phyloP scores from a whole-genome alignment of 2,329 filamentous ascomycete genomes.

The Ophiostoma sp. region DNA sequence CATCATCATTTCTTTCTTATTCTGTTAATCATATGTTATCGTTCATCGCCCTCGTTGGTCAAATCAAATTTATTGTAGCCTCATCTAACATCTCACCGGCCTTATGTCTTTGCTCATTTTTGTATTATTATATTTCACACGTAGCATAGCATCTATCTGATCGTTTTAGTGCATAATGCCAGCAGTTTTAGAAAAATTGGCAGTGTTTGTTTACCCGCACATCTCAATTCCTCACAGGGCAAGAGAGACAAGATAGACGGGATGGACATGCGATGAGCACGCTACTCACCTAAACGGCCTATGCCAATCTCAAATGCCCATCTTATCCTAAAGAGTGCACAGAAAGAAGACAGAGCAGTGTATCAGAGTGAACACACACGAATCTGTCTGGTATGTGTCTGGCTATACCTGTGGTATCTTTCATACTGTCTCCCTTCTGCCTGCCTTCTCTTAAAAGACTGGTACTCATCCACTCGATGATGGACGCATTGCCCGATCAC shows the following conservation, averaged over 20 bases:
- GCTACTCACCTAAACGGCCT: not conserved
- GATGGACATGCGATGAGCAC: not conserved
- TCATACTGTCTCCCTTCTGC: not conserved
- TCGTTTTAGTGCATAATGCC: not conserved
- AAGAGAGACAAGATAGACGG: not conserved
- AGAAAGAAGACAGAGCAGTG: not conserved
- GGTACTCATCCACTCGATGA: not conserved
- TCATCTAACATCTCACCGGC: not conserved
- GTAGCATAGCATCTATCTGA: not conserved
- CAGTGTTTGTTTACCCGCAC: not conserved
- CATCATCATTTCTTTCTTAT: not conserved
- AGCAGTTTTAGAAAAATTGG: not conserved
- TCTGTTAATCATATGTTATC: not conserved
- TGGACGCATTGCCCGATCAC: not conserved
- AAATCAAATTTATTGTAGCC: not conserved
- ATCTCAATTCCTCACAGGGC: not conserved
- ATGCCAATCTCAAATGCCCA: constrained; percentile 15
- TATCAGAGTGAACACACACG: constrained; percentile 16
- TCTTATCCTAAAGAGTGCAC: not conserved
- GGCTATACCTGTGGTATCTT: not conserved
- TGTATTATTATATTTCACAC: not conserved
- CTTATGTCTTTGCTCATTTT: not conserved
- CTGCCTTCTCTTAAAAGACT: not conserved
- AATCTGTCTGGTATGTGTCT: constrained; percentile 2
- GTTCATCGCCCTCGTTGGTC: not conserved